Conservation (phyloP, 2,329 filamentous ascomycete species). For the Cladosporium sp. region DNA sequence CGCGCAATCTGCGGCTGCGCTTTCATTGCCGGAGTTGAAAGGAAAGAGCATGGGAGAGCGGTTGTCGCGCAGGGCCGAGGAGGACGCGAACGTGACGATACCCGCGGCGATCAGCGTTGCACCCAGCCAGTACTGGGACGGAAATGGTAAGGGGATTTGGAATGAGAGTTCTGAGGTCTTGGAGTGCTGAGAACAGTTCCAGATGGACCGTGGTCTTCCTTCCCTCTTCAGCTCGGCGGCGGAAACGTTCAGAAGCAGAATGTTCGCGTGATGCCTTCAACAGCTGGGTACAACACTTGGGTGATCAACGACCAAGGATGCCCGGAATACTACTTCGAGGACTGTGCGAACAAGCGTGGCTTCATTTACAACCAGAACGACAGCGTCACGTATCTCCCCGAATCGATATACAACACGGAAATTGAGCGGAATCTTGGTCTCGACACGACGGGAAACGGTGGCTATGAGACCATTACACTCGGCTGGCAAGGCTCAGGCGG, state of each 20-base stretch:
- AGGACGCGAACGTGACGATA: slow-evolving; percentile 16
- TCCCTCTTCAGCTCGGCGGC: slow-evolving; percentile 29
- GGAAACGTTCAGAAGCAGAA: slow-evolving; percentile 25
- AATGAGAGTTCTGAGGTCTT: background rate
- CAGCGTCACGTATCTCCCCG: slow-evolving; percentile 54
- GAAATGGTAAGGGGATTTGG: slow-evolving; percentile 20
- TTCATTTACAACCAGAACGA: slow-evolving; percentile 43
- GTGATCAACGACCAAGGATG: slow-evolving; percentile 27
- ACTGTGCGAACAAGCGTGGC: slow-evolving; percentile 28
- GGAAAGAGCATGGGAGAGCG: background rate
- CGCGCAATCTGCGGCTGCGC: slow-evolving; percentile 3
- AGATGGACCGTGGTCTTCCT: slow-evolving; percentile 33
- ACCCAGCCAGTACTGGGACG: slow-evolving; percentile 35
- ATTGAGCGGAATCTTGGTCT: slow-evolving; percentile 49
- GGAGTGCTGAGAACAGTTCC: slow-evolving; percentile 1
- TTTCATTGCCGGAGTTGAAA: slow-evolving; percentile 1
- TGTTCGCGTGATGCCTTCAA: slow-evolving; percentile 29
- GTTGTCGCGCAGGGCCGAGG: slow-evolving; percentile 7
- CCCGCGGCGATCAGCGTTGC: slow-evolving; percentile 28
- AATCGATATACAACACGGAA: slow-evolving; percentile 57
- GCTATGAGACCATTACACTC: slow-evolving; percentile 30
- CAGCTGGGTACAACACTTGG: slow-evolving; percentile 26
- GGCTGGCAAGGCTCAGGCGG: slow-evolving; percentile 31
- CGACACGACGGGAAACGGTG: slow-evolving; percentile 24
- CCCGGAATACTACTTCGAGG: slow-evolving; percentile 20